Base-by-base conservation (phyloP, 257 asterid genomes). In the Voacanga thouarsii region DNA sequence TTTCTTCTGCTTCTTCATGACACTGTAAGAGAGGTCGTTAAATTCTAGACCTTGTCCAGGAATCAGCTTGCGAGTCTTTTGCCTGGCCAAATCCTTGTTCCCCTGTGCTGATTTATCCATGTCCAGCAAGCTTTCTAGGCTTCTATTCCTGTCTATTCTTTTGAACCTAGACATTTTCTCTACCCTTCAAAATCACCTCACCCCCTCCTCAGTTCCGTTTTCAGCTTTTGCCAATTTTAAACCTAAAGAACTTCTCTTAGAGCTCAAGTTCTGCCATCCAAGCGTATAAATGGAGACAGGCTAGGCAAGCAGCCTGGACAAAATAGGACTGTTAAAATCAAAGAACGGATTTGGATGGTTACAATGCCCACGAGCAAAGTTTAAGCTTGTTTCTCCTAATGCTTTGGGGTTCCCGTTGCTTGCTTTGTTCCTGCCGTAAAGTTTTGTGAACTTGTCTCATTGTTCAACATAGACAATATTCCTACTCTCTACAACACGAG, bases 41-140 rank as follows among this genome's bases (percentile, higher is more conserved):
- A 90, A 93, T 72, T 93, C 98, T 12, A 93, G 89, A 49, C 98
- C 98, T 5, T 86, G 89, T 30, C 97, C 97, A n/a, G 93, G 98
- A 69, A 88, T 70, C 75, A 85, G 64, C 87, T 90, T 91, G 8
- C 86, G 71, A 0, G 87, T 75, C 2, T 80, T 78, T 80, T 89
- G 92, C 84, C 78, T 80, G 21, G 41, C 59, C 6, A 77, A 41
- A 45, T 80, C 80, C 67, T 88, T 90, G 19, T 57, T 80, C 71
- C 55, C 78, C 55, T 77, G 82, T 6, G 47, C 82, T 3, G 78
- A 67, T 79, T 91, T 91, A 75, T 93, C 96, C 76, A 82, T 56
- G 77, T 90, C 96, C 64, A 91, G 37, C 81, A 91, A 70, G 5
- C 80, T 87, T 85, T 90, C 93, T 5, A 91, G 93, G 88, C 87